Percentiles rank a stretch among this genome's conserved stretches.
Evolutionary conservation across 352 stramenopile genomes (phyloP).

Genomic region (Pythium chondricola): DNA sequence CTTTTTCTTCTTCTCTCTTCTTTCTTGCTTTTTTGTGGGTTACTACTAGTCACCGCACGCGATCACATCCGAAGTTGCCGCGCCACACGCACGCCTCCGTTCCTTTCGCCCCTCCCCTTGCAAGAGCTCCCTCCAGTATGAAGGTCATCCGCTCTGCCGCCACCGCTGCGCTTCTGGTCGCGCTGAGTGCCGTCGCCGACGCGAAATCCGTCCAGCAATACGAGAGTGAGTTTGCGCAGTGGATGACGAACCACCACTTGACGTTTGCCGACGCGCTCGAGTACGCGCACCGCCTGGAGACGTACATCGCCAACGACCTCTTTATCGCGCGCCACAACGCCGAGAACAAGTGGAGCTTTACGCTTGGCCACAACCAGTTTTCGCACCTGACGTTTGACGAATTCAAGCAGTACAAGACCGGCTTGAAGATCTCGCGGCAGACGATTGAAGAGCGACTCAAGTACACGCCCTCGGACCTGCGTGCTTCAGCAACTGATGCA

Average conservation of each 20-base stretch:
- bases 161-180: constrained; percentile 4
- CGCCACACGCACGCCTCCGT: neutral
- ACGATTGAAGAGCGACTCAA: constrained; percentile 60
- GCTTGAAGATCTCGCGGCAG: constrained; percentile 37
- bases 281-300: constrained; percentile 62
- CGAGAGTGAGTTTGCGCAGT: constrained; percentile 64
- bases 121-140: constrained; percentile 8
- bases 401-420: constrained; percentile 80
- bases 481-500: constrained; percentile 31
- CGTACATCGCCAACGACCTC: constrained; percentile 80
- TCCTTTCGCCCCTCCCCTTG: neutral
- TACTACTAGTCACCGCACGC: neutral
- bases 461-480: constrained; percentile 26
- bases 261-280: constrained; percentile 59
- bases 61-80: constrained; percentile 18
- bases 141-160: constrained; percentile 2
- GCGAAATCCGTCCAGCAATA: constrained; percentile 66
- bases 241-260: constrained; percentile 45
- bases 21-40: constrained; percentile 6
- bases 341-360: constrained; percentile 71
- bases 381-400: constrained; percentile 94
- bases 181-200: constrained; percentile 14
- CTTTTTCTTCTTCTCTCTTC: constrained; percentile 6
- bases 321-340: constrained; percentile 87
- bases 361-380: constrained; percentile 90